Base-by-base conservation (phyloP, 2,329 filamentous ascomycete species). In the Curvularia verruculosa region DNA sequence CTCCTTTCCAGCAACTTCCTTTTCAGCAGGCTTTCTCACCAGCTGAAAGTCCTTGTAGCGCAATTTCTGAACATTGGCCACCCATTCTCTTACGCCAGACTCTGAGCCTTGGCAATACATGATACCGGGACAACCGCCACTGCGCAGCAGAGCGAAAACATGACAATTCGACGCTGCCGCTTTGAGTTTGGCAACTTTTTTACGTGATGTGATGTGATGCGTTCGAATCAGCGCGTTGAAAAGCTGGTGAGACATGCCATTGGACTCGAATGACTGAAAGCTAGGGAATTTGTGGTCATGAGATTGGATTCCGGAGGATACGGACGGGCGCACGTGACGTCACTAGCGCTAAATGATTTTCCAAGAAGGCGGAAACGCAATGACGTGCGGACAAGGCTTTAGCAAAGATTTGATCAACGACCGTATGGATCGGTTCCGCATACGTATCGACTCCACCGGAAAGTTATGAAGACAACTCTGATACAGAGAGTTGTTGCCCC, bases 171-270 rank as follows among this genome's bases (percentile, higher is more conserved):
- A 81, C 6, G 88, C 86, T 2, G 87, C 86, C 73, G 89, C 88
- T 49, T 81, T 85, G 21, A 93, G 81, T 54, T 81, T 81, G 24
- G 81, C 78, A 43, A 88, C 82, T 70, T 93, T 93, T 72, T 91
- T 92, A 62, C 89, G 87, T 0, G 88, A 92, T 3, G 89, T 92
- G 69, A 93, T 92, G 74, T 93, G 90, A 66, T 93, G 90, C 0
- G 90, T 93, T 50, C 89, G 85, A 58, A 93, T 90, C 44, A 93
- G 79, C 28, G 88, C 84, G 70, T 85, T 84, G 69, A 77, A 83
- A 19, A 73, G 55, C 8, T 56, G 49, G 29, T 53, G 47, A 48
- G 68, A 59, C 69, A 73, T 72, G 49, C 52, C 56, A 62, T 61
- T 37, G 10, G 40, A 24, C 10, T 45, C 12, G 3, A 7, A 40